Evolutionary conservation across 163 green algal genomes (phyloP).

Genomic region (Prototheca wickerhamii): DNA sequence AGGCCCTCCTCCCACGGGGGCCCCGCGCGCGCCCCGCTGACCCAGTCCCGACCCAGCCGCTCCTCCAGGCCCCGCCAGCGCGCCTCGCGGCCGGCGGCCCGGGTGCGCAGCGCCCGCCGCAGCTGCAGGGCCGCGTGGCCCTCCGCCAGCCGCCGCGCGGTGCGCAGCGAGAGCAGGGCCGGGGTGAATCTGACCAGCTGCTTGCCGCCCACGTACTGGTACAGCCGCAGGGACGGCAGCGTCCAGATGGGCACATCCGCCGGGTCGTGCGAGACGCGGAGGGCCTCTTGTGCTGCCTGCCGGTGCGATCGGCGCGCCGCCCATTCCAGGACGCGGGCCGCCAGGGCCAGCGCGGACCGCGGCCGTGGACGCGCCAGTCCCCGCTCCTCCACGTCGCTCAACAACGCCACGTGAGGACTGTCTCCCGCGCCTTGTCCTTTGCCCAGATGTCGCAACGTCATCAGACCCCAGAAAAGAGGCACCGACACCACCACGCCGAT

Average conservation of each 20-base stretch:
- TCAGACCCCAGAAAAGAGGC: too few species aligned
- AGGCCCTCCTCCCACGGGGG: neutral
- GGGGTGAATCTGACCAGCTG: slow-evolving; percentile 7
- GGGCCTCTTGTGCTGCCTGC: too few species aligned
- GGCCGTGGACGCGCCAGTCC: too few species aligned
- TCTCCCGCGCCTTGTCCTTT: too few species aligned
- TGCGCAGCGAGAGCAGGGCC: slow-evolving; percentile 5
- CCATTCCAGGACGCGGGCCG: too few species aligned
- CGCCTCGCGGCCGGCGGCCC: neutral
- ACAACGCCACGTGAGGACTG: too few species aligned
- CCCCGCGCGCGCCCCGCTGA: neutral
- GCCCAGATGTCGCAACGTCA: too few species aligned
- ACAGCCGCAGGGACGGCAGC: slow-evolving; percentile 2
- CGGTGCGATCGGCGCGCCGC: too few species aligned
- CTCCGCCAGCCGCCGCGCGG: neutral
- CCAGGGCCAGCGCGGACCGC: too few species aligned
- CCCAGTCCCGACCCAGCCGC: neutral
- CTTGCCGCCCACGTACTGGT: slow-evolving; percentile 4
- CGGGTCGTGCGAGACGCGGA: neutral
- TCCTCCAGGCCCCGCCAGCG: slow-evolving; percentile 1
- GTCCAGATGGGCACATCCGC: neutral
- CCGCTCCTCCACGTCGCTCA: too few species aligned
- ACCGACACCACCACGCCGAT: too few species aligned
- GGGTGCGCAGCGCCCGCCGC: neutral
- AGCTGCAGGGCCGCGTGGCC: neutral